Conservation (phyloP, 2,329 filamentous ascomycete genomes). For the Claviceps pazoutovae region DNA sequence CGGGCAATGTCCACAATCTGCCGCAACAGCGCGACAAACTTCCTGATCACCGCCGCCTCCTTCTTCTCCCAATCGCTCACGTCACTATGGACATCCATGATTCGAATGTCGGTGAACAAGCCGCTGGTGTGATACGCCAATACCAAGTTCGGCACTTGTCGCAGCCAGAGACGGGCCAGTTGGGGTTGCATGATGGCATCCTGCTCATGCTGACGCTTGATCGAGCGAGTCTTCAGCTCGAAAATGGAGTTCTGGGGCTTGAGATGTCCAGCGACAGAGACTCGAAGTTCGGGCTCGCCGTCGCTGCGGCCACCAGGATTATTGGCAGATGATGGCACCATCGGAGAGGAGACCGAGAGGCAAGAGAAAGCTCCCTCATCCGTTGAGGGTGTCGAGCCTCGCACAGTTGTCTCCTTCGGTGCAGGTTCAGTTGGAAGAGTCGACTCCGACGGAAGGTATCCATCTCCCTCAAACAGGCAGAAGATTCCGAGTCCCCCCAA, state of each 20-base stretch:
- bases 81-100: background rate
- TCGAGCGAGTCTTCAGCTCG: constrained; percentile 30
- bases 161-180: constrained; percentile 28
- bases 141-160: constrained; percentile 25
- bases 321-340: background rate
- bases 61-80: background rate
- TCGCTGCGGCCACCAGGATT: background rate
- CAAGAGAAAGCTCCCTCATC: background rate
- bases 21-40: background rate
- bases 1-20: background rate
- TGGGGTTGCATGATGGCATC: constrained; percentile 19
- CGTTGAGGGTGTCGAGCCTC: too few relatives aligned
- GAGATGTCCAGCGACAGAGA: background rate
- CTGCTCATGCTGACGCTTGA: constrained; percentile 6
- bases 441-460: constrained; percentile 9
- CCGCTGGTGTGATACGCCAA: constrained; percentile 23
- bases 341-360: background rate
- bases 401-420: background rate
- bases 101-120: background rate
- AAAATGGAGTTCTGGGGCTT: constrained; percentile 20
- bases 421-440: background rate
- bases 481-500: constrained; percentile 12
- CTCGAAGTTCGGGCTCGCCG: constrained; percentile 12
- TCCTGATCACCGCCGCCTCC: background rate
- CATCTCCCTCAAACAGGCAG: constrained; percentile 16